Evolutionary conservation across 78 protist genomes (phyloP), one percentile per base, ranked within the genome.

Genomic region (Creolimax fragrantissima): DNA sequence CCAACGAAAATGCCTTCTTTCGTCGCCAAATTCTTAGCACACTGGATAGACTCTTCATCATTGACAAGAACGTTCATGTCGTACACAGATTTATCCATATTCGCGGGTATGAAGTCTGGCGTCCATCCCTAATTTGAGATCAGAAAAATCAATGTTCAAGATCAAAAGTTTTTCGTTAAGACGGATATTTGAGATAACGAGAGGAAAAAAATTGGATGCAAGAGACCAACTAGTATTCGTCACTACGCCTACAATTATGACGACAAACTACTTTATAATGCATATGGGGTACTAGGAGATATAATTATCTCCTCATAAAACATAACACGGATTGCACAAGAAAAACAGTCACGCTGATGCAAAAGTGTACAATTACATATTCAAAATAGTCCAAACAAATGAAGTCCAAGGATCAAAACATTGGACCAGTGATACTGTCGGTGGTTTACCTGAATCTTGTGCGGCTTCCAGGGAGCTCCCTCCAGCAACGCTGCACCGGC

Each of bases 1-100:
- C 97, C 97, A 2, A 85, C 45, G 74, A 95, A 94, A 90, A 95
- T 37, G 44, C 97, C 97, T 37, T 95, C 96, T 66, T 81, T 85
- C 42, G 7, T 41, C n/a, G 96, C 94, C 36, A 95, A 94, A 41
- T 2, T 36, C 6, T 32, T 4, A 24, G 96, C 66, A 3, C 85
- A 58, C 3, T 3, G 47, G 45, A 95, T 41, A 35, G 95, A 84
- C 58, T 88, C 90, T 24, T 3, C 85, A 45, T 44, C 84, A 3
- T 45, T 42, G 17, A 95, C 94, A 44, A 11, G 92, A 24, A 89
- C 84, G 24, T 88, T 24, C 37, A 66, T 89, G 35, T 90, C 92
- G 17, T 84, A n/a, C 36, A 89, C 36, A 43, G 43, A 5, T 89
- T 11, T 35, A 45, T 84, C 91, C 24, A 91, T 3, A 7, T 85